Conservation (phyloP, 2,329 filamentous ascomycete genomes). For the Epichloe sp. region DNA sequence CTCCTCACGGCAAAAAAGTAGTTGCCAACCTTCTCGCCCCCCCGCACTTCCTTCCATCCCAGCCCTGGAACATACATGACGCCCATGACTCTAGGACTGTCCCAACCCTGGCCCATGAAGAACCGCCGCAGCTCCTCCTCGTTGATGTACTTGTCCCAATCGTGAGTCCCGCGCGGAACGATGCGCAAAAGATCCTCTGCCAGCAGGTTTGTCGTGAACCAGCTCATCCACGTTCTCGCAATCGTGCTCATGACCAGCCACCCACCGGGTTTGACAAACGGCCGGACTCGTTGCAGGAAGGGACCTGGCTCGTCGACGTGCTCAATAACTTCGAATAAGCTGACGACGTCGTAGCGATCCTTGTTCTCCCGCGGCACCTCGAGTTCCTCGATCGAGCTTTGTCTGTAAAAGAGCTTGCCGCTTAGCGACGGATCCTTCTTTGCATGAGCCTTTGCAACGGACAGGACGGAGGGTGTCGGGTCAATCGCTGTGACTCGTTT, state of each 20-base stretch:
- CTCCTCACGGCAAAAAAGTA: slow-evolving; percentile 87
- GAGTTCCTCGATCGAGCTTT: slow-evolving; percentile 64
- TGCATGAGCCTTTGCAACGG: slow-evolving; percentile 64
- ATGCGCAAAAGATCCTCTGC: slow-evolving; percentile 81
- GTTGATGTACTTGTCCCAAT: slow-evolving; percentile 94
- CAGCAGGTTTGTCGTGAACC: slow-evolving; percentile 82
- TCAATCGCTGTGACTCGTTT: slow-evolving; percentile 61
- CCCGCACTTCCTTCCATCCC: slow-evolving; percentile 70
- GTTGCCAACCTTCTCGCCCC: slow-evolving; percentile 79
- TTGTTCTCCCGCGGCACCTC: slow-evolving; percentile 23
- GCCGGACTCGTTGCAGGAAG: slow-evolving; percentile 59
- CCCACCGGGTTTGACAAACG: slow-evolving; percentile 75
- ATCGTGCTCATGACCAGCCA: slow-evolving; percentile 93
- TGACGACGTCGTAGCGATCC: slow-evolving; percentile 62
- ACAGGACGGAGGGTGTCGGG: slow-evolving; percentile 59
- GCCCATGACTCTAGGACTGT: slow-evolving; percentile 52
- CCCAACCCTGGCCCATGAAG: slow-evolving; percentile 45
- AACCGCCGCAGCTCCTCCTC: slow-evolving; percentile 56
- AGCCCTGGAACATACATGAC: slow-evolving; percentile 82
- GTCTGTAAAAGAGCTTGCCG: slow-evolving; percentile 56
- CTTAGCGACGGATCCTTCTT: slow-evolving; percentile 56
- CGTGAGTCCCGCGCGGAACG: slow-evolving; percentile 85
- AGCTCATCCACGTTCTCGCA: slow-evolving; percentile 75
- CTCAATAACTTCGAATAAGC: slow-evolving; percentile 89
- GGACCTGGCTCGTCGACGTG: slow-evolving; percentile 66